phyloP scores from a whole-genome alignment of 352 stramenopile genomes.

The Chrysophaeum taylorii region DNA sequence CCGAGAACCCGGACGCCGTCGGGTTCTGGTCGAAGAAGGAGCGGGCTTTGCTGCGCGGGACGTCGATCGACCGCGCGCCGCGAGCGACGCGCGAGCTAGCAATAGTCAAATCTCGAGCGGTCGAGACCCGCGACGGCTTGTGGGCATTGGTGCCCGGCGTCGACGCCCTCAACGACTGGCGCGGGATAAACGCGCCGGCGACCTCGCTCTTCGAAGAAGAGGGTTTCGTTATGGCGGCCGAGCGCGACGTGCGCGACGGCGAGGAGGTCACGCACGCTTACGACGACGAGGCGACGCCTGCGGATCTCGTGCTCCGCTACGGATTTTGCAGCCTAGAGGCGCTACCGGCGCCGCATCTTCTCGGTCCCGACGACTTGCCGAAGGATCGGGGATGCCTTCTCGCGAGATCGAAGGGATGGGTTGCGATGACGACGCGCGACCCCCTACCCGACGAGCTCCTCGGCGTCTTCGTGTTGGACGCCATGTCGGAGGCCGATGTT shows the following conservation, averaged over 20 bases:
- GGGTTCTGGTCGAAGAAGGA: neutral
- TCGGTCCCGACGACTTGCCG: too few species aligned
- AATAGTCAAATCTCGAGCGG: neutral
- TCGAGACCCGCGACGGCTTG: neutral
- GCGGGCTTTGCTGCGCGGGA: neutral
- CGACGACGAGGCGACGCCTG: neutral
- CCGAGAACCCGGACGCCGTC: neutral
- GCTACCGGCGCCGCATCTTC: too few species aligned
- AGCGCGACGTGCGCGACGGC: neutral
- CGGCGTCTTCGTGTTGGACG: too few species aligned
- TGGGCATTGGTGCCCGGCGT: neutral
- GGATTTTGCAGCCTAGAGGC: too few species aligned
- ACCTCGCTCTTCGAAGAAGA: neutral
- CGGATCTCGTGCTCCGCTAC: neutral
- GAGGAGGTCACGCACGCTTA: conserved; percentile 1
- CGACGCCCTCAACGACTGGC: neutral
- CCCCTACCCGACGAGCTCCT: too few species aligned
- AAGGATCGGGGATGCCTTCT: too few species aligned
- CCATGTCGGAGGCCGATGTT: too few species aligned
- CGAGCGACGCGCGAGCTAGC: neutral
- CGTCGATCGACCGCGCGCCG: neutral
- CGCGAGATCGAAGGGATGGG: too few species aligned
- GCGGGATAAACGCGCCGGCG: neutral
- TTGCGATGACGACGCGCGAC: too few species aligned
- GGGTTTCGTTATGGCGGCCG: neutral